Evolutionary conservation across 2,329 filamentous ascomycete species (phyloP).

Genomic region (Pseudocercospora crystallina): DNA sequence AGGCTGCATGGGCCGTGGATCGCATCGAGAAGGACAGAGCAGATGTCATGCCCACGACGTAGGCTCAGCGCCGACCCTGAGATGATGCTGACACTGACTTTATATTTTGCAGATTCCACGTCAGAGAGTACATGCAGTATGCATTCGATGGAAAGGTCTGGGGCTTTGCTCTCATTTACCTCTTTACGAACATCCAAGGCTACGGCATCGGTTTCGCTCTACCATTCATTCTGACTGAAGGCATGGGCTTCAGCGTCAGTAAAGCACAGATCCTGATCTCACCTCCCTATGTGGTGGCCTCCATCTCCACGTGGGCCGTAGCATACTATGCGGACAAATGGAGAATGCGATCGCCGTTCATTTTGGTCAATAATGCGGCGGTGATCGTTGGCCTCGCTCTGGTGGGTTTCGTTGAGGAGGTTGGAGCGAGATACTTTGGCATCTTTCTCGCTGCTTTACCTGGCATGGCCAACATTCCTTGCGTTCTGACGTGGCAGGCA

Average conservation of each 20-base stretch:
- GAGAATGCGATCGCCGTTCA: slow-evolving; percentile 27
- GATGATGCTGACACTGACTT: not conserved
- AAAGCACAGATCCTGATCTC: slow-evolving; percentile 48
- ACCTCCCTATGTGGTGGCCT: slow-evolving; percentile 41
- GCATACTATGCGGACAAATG: slow-evolving; percentile 30
- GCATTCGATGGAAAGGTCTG: slow-evolving; percentile 10
- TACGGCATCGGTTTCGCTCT: slow-evolving; percentile 15
- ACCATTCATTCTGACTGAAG: slow-evolving; percentile 13
- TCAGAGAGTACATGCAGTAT: slow-evolving; percentile 3
- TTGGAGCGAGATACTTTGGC: slow-evolving; percentile 30
- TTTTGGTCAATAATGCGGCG: slow-evolving; percentile 20
- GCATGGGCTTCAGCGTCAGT: slow-evolving; percentile 42
- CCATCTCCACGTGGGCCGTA: slow-evolving; percentile 22
- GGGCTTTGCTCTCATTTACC: slow-evolving; percentile 5
- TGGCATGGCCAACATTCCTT: slow-evolving; percentile 24
- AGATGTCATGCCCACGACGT: slow-evolving; percentile 11
- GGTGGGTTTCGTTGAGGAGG: slow-evolving; percentile 28
- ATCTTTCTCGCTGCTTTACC: slow-evolving; percentile 30
- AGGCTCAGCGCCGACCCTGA: not conserved
- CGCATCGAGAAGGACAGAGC: slow-evolving; percentile 13
- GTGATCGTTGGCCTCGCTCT: slow-evolving; percentile 55
- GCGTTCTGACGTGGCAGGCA: slow-evolving; percentile 20
- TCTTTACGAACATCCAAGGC: not conserved
- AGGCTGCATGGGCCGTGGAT: slow-evolving; percentile 13
- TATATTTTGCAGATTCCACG: slow-evolving; percentile 1